These are phyloP conservation scores for Bacterosira constricta DNA, from an alignment of 108 stramenopile species.

Conservation along the genomic window DNA sequence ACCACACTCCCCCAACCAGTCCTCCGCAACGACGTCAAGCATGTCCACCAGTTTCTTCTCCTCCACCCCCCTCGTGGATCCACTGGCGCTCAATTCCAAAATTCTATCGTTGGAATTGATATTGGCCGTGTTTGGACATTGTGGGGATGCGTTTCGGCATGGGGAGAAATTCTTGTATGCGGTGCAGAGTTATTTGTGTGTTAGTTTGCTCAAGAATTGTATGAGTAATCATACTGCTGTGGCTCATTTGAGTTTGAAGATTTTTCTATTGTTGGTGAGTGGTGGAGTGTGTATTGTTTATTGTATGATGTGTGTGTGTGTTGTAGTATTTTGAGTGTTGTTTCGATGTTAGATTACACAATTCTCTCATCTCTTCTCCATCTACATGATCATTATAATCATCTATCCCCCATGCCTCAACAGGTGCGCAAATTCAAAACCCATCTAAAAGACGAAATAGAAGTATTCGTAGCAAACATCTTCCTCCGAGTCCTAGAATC, in stretches of 20 bases:
- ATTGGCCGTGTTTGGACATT: conserved; percentile 82
- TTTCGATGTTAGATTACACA: no score
- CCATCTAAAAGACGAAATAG: conserved; percentile 93
- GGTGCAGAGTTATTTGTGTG: conserved; percentile 92
- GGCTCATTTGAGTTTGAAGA: conserved; percentile 91
- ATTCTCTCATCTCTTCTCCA: no score
- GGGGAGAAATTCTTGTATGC: conserved; percentile 91
- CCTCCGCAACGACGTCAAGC: background rate
- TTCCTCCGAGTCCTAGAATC: conserved; percentile 95
- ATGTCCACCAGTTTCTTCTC: conserved; percentile 49
- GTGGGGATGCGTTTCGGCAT: conserved; percentile 78
- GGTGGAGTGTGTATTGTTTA: background rate
- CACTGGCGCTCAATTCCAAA: conserved; percentile 87
- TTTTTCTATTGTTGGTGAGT: conserved; percentile 91
- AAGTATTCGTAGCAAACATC: conserved; percentile 96
- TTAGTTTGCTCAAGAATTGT: conserved; percentile 94
- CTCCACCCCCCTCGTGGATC: conserved; percentile 58
- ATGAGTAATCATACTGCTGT: conserved; percentile 92
- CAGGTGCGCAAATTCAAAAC: conserved; percentile 90
- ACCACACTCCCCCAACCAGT: background rate
- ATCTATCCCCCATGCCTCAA: no score
- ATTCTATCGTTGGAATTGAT: conserved; percentile 94
- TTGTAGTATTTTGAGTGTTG: no score
- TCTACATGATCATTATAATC: no score
- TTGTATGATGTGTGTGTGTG: background rate